Base-by-base conservation (phyloP, 225 moss, liverwort and hornwort genomes). In the Polytrichum formosum region DNA sequence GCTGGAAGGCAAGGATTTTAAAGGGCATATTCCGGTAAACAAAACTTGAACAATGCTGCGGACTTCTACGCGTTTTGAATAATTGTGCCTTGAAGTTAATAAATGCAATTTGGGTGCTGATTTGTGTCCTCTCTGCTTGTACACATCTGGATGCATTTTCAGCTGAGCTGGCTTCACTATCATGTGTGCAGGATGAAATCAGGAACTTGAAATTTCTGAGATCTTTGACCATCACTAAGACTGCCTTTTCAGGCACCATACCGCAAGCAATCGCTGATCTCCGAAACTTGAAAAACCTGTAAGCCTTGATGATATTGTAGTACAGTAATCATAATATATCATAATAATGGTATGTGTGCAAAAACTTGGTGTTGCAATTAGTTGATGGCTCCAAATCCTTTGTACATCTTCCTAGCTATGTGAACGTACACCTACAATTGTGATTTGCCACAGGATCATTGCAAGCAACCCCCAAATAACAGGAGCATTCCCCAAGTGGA, bases 251-350 rank as follows among this genome's bases (percentile, higher is more conserved):
- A 67, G 87, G 87, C 26, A 72, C 74, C 74, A 87, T 87, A 56
- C 87, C 87, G 0, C 81, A 84, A 22, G 87, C 83, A 67, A 87
- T 87, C 0, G 87, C 87, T 1, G 81, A 87, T 37, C 76, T 87
- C 5, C 74, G 84, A 22, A 81, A 87, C 35, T 61, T 87, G 73
- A 81, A 63, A 76, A 84, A 81, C 29, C 23, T 87, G 84, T 87
- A 58, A 79, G 77, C 18, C 9, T 28, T 63, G 16, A 63, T 63
- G 25, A 63, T 9, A 16, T 46, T 46, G 46, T 20, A 22, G 16
- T 21, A 59, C n/a, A 22, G 6, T 20, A 59, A 59, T 6, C n/a
- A 21, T 2, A 6, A 9, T 20, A 59, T 3, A 59, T 6, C 4
- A 6, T 59, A 59, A 20, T 13, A 46, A 46, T 46, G 16, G 16